Conservation (phyloP, 805 yeast species). For the Wickerhamomyces bisporus region DNA sequence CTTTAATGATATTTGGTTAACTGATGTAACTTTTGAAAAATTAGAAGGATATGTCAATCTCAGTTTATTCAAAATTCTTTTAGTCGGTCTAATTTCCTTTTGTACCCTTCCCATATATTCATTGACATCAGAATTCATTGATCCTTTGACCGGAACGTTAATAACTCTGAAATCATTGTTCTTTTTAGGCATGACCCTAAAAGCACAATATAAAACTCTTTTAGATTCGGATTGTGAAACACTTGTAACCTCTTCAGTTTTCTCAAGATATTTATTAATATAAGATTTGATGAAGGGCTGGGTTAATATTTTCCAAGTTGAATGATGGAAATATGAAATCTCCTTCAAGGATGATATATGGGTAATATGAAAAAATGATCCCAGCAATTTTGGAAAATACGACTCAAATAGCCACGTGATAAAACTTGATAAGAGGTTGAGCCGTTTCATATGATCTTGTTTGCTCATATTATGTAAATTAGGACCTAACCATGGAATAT, state of each 20-base stretch:
- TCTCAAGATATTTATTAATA: constrained; percentile 30
- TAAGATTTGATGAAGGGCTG: constrained; percentile 40
- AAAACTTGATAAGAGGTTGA: constrained; percentile 34
- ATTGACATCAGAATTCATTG: constrained; percentile 27
- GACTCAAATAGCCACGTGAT: constrained; percentile 52
- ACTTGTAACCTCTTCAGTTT: constrained; percentile 14
- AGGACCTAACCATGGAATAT: constrained; percentile 51
- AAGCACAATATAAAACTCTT: constrained; percentile 25
- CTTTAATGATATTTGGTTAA: constrained; percentile 37
- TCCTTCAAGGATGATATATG: constrained; percentile 40
- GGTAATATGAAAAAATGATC: constrained; percentile 62
- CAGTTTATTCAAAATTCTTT: constrained; percentile 30
- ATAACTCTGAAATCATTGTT: constrained; percentile 52
- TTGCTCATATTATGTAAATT: constrained; percentile 25
- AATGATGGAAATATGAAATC: constrained; percentile 50
- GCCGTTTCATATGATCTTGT: constrained; percentile 38
- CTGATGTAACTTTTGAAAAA: constrained; percentile 35
- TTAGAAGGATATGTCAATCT: constrained; percentile 22
- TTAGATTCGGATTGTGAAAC: constrained; percentile 14
- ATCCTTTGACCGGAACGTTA: constrained; percentile 45
- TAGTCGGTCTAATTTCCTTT: constrained; percentile 39
- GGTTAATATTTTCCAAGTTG: constrained; percentile 47
- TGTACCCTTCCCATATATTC: constrained; percentile 31
- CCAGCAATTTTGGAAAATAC: constrained; percentile 43
- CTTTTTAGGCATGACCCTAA: constrained; percentile 56